Percentiles rank a stretch among this genome's conserved stretches.
Evolutionary conservation across 805 yeast species (phyloP).

Genomic region (Suhomyces xylopsoci): DNA sequence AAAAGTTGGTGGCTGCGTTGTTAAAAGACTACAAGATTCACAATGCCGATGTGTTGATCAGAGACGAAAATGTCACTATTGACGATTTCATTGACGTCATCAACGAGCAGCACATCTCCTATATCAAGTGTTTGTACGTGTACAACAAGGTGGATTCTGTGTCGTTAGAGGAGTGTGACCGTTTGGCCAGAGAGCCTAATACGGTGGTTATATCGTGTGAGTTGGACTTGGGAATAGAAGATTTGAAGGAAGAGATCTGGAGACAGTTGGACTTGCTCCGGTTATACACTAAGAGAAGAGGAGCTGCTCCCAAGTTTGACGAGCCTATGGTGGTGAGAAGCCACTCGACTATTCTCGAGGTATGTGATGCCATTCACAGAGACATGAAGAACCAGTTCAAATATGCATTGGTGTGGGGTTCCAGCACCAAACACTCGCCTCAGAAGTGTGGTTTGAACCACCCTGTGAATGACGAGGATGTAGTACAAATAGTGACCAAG

Average conservation of each 20-base stretch:
- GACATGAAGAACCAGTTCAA: slow-evolving; percentile 90
- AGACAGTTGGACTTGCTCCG: slow-evolving; percentile 75
- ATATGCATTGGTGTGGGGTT: slow-evolving; percentile 96
- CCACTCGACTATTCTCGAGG: slow-evolving; percentile 74
- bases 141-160: slow-evolving; percentile 96
- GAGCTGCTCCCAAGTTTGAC: slow-evolving; percentile 70
- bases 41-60: slow-evolving; percentile 87
- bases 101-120: slow-evolving; percentile 82
- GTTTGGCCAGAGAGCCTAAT: slow-evolving; percentile 88
- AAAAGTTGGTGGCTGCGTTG: slow-evolving; percentile 70
- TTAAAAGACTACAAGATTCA: slow-evolving; percentile 85
- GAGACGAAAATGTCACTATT: slow-evolving; percentile 85
- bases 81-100: slow-evolving; percentile 91
- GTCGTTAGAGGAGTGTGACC: slow-evolving; percentile 88
- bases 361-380: slow-evolving; percentile 89
- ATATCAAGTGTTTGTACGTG: slow-evolving; percentile 87
- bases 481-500: slow-evolving; percentile 85
- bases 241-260: slow-evolving; percentile 92
- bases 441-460: slow-evolving; percentile 93
- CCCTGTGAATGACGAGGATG: slow-evolving; percentile 87
- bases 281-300: slow-evolving; percentile 85
- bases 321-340: slow-evolving; percentile 91
- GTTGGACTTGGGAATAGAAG: slow-evolving; percentile 79
- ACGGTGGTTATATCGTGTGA: slow-evolving; percentile 94
- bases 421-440: slow-evolving; percentile 91